Evolutionary conservation across 148 eudicot genomes (phyloP).

Genomic region (Rhododendron kiyosumense): DNA sequence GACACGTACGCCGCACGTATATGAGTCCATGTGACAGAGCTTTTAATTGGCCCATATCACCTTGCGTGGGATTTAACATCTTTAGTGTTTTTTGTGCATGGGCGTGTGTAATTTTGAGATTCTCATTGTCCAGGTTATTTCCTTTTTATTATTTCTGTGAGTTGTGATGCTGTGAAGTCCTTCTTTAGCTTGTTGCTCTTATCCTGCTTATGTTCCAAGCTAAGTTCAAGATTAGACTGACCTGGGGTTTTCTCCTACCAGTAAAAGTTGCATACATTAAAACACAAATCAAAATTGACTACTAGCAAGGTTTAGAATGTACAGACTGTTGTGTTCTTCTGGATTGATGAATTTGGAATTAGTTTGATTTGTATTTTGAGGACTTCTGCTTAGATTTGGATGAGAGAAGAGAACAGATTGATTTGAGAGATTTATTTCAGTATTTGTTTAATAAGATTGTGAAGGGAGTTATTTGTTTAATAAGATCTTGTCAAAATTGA

Average conservation of each 20-base stretch:
- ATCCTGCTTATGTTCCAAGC: neutral
- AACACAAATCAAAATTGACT: neutral
- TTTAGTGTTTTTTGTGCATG: neutral
- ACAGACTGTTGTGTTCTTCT: neutral
- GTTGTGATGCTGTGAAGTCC: neutral
- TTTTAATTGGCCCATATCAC: neutral
- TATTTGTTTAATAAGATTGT: neutral
- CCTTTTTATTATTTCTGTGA: neutral
- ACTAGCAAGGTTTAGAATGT: neutral
- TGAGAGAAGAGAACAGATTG: neutral
- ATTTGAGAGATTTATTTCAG: neutral
- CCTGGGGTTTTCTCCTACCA: neutral
- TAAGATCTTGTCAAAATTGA: no score
- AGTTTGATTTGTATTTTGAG: neutral
- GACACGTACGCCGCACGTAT: neutral
- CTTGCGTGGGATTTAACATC: neutral
- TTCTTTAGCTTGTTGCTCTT: neutral
- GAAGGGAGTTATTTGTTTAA: neutral
- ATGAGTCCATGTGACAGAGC: neutral
- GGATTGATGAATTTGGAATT: neutral
- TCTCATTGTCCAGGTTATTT: neutral
- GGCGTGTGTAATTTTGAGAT: neutral
- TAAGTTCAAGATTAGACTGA: neutral
- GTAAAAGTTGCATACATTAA: neutral
- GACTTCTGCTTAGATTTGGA: neutral